Conservation (phyloP, 345 rosid species). For the Populus simonii region DNA sequence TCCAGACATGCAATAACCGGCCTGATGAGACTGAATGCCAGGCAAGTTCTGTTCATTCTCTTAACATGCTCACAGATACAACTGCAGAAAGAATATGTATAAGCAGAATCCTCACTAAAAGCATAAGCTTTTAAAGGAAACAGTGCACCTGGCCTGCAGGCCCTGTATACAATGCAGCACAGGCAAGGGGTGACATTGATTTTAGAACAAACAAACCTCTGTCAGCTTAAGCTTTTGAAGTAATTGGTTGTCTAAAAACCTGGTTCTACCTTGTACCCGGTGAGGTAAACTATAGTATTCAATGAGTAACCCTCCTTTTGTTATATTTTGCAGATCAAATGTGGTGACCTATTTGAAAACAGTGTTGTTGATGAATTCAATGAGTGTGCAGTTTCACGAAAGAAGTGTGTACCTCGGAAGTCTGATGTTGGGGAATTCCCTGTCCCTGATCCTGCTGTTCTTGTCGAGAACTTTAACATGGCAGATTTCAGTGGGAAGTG, state of each 20-base stretch:
- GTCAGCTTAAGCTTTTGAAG: neutral
- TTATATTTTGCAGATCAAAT: slow-evolving; percentile 58
- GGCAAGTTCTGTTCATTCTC: slow-evolving; percentile 41
- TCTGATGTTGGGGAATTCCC: slow-evolving; percentile 87
- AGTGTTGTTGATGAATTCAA: slow-evolving; percentile 87
- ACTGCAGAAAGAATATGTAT: neutral
- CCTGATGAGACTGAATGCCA: slow-evolving; percentile 97
- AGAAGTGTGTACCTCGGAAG: slow-evolving; percentile 87
- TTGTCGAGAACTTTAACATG: slow-evolving; percentile 69
- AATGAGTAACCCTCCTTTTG: neutral
- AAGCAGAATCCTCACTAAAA: neutral
- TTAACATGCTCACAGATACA: neutral
- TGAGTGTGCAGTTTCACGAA: slow-evolving; percentile 86
- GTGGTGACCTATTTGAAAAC: slow-evolving; percentile 90
- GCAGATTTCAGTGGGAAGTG: slow-evolving; percentile 78
- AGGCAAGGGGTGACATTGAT: neutral
- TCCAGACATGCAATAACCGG: slow-evolving; percentile 90
- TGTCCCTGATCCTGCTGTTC: slow-evolving; percentile 71
- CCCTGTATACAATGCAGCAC: neutral
- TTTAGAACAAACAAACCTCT: neutral
- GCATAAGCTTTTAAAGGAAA: neutral
- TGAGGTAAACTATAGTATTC: slow-evolving; percentile 1
- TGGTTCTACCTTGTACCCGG: neutral
- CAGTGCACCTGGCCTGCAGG: neutral
- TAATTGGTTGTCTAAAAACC: neutral